phyloP scores from a whole-genome alignment of 345 rosid species.

The Conringia planisiliqua region DNA sequence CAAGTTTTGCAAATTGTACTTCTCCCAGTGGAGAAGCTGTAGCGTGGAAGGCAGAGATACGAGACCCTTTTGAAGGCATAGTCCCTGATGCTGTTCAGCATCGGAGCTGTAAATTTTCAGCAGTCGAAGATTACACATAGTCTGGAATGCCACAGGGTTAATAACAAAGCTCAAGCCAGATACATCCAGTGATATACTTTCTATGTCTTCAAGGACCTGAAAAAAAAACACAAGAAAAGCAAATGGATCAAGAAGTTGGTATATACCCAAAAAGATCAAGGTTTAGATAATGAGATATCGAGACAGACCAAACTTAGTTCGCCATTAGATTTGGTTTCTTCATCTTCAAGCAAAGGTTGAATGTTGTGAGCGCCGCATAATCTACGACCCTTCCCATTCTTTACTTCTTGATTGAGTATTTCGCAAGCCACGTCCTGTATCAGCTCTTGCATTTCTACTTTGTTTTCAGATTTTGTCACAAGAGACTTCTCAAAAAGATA shows the following conservation, averaged over 20 bases:
- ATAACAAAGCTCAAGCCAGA: background rate
- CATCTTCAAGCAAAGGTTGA: slow-evolving; percentile 6
- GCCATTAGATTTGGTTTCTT: background rate
- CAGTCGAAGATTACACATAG: slow-evolving; percentile 12
- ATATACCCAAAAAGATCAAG: background rate
- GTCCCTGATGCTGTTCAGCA: background rate
- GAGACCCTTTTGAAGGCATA: background rate
- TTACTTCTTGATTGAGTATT: slow-evolving; percentile 13
- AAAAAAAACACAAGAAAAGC: background rate
- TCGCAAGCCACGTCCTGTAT: slow-evolving; percentile 16
- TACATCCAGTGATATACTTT: slow-evolving; percentile 12
- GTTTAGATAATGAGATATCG: background rate
- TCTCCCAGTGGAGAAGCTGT: background rate
- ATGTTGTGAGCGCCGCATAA: background rate
- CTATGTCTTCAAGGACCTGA: slow-evolving; percentile 18
- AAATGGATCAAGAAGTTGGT: background rate
- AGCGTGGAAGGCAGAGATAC: background rate
- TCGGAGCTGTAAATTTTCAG: background rate
- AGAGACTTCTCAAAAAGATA: slow-evolving; percentile 32
- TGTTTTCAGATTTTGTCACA: background rate
- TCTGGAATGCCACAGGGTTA: background rate
- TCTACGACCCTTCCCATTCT: background rate
- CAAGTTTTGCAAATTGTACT: too few species aligned
- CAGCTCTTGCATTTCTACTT: slow-evolving; percentile 1
- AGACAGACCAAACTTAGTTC: background rate